Evolutionary conservation across 495 filamentous ascomycete genomes (phyloP).

Genomic region (Neohortaea acidophila): DNA sequence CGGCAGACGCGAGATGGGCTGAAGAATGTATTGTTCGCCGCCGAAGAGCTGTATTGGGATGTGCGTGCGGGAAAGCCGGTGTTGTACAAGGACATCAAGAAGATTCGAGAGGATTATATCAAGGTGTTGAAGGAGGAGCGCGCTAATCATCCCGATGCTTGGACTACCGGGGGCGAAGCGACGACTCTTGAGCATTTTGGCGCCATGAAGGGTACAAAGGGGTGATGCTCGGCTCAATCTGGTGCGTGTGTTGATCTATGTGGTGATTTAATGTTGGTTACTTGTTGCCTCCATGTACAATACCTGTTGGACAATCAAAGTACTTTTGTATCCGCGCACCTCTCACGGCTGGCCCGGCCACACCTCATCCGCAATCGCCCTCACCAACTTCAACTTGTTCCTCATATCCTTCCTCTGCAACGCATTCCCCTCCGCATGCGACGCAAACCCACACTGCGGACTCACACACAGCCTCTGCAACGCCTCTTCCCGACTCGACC

Average conservation of each 20-base stretch:
- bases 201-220: no score
- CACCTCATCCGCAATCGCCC: conserved; percentile 35
- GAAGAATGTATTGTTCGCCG: conserved; percentile 11
- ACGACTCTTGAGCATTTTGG: no score
- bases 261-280: no score
- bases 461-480: conserved; percentile 54
- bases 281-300: no score
- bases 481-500: conserved; percentile 29
- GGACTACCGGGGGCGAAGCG: no score
- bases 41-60: conserved; percentile 17
- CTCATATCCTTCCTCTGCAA: conserved; percentile 33
- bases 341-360: conserved; percentile 30
- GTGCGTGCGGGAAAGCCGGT: conserved; percentile 8
- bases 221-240: no score
- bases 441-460: conserved; percentile 68
- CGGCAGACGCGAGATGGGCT: conserved; percentile 10
- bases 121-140: conserved; percentile 12
- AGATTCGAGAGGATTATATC: conserved; percentile 14
- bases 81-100: conserved; percentile 14
- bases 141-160: conserved; percentile 17
- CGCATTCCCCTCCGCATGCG: conserved; percentile 34
- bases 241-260: no score
- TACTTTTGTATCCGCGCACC: no score
- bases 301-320: no score
- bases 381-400: conserved; percentile 35